Conservation (phyloP, 495 filamentous ascomycete species). For the Copromyces sp. region DNA sequence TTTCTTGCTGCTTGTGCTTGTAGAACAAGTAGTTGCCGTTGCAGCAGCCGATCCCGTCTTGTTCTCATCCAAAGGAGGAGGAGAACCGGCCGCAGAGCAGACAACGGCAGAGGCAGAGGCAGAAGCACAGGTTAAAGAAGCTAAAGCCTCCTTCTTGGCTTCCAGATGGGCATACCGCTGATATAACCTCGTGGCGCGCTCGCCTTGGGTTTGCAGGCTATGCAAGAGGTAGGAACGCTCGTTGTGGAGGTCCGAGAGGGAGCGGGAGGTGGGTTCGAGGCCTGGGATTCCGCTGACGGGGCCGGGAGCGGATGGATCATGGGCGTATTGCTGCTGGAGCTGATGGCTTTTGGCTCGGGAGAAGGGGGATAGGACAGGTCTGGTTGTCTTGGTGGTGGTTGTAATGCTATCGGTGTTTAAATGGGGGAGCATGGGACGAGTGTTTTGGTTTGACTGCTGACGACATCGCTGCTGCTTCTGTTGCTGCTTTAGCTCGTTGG, state of each 20-base stretch:
- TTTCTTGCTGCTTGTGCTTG: not conserved
- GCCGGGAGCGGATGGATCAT: not conserved
- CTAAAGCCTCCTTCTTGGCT: not conserved
- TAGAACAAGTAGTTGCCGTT: not conserved
- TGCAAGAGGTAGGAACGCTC: constrained; percentile 32
- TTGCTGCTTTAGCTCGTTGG: not conserved
- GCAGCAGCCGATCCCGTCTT: not conserved
- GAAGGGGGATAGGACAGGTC: not conserved
- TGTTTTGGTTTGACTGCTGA: not conserved
- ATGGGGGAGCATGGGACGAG: not conserved
- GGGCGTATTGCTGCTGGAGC: not conserved
- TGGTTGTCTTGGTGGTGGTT: not conserved
- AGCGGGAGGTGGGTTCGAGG: constrained; percentile 16
- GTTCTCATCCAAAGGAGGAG: not conserved
- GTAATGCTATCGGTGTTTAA: not conserved
- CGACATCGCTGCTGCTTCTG: not conserved
- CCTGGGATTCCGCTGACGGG: constrained; percentile 6
- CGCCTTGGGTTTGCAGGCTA: constrained; percentile 27
- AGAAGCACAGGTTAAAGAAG: not conserved
- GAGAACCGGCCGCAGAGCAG: too few relatives aligned
- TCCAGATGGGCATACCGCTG: constrained; percentile 20
- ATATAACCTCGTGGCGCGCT: constrained; percentile 21
- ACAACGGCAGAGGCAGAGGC: not conserved
- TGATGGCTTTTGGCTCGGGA: not conserved
- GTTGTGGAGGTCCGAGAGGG: constrained; percentile 26